phyloP scores from a whole-genome alignment of 306 rosid species.

The Dalbergia oliveri region DNA sequence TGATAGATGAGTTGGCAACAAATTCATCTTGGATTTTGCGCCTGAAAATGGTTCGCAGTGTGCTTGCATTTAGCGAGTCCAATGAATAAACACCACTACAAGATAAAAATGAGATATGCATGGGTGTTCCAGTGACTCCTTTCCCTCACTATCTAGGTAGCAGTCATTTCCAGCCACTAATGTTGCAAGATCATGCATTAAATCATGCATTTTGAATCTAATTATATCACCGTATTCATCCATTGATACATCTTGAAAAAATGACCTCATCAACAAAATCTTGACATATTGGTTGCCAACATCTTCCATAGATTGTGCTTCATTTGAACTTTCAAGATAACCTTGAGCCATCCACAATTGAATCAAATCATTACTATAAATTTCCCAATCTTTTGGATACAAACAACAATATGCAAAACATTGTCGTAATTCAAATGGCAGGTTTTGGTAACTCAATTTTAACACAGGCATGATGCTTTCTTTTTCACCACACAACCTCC shows the following conservation, averaged over 20 bases:
- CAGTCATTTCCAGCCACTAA: conserved; percentile 11
- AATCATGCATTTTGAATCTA: conserved; percentile 13
- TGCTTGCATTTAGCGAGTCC: neutral
- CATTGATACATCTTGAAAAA: neutral
- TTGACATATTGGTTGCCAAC: conserved; percentile 1
- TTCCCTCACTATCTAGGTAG: neutral
- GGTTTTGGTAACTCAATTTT: neutral
- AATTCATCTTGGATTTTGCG: neutral
- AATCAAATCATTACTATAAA: neutral
- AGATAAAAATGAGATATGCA: neutral
- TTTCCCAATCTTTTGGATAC: conserved; percentile 1
- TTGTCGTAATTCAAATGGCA: neutral
- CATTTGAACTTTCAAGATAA: neutral
- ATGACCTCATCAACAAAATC: conserved; percentile 13
- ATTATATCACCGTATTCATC: neutral
- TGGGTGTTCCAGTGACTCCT: neutral
- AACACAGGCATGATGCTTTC: conserved; percentile 3
- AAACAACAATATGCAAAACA: conserved; percentile 27
- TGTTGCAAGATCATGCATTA: conserved; percentile 27
- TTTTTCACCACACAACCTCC: neutral
- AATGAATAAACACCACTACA: neutral
- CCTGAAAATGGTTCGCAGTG: neutral
- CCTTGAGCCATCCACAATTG: conserved; percentile 23
- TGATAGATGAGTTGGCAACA: neutral
- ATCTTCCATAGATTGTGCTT: conserved; percentile 5